Base-by-base conservation (phyloP, 202 grass and related monocot species). In the Musa balbisiana region DNA sequence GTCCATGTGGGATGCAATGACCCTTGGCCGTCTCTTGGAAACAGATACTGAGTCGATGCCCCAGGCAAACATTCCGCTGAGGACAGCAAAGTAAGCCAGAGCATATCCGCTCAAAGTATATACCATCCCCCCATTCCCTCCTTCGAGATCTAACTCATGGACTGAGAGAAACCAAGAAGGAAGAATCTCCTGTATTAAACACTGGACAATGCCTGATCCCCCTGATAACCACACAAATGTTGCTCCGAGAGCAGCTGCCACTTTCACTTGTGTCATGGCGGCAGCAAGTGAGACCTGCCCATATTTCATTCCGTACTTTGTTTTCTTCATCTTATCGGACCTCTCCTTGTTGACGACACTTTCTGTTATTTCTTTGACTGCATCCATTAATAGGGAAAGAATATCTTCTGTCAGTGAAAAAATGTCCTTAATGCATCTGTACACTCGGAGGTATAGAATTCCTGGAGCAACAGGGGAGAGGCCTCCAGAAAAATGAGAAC, bases 341-440 rank as follows among this genome's bases (percentile, higher is more conserved):
- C 64, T 77, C 23, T 89, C 82, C 72, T 59, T 87, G 2, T 82
- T 77, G 43, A 87, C 50, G 8, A 89, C 78, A 72, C 83, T 91
- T 74, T 79, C 83, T 2, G 88, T 83, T 67, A 97, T 93, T 21
- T 91, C 94, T 79, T 97, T 89, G 67, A 97, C 94, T 0, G 88
- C 86, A 5, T 91, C 82, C 88, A 93, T 97, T 50, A 97, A 59
- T 19, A 93, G 86, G 75, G 50, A 52, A 9, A 93, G 86, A 67
- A 93, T 97, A 25, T 91, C 79, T 69, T 97, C 94, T 0, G 90
- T 85, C 11, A 97, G 90, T 77, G 93, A 82, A 67, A 84, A 80
- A n/a, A 88, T 90, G 86, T 97, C 88, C 83, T 97, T 97, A 75
- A 97, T 93, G 82, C 93, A 97, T 58, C 93, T 77, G 27, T 92